Conservation (phyloP, 2,329 filamentous ascomycete genomes). For the Verticillium dahliae region DNA sequence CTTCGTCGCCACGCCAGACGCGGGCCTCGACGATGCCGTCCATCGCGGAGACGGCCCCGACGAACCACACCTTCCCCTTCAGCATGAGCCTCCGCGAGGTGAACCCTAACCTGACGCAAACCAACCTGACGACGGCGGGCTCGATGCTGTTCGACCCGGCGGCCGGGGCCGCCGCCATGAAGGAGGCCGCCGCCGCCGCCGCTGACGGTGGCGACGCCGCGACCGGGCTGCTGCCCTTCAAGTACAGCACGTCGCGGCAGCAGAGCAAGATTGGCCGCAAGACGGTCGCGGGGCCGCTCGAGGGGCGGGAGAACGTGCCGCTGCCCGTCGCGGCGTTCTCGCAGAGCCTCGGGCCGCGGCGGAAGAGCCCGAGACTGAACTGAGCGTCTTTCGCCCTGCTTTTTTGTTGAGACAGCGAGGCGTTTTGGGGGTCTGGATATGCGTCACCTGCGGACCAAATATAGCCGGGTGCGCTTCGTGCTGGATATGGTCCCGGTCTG, state of each 20-base stretch:
- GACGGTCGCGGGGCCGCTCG: constrained; percentile 25
- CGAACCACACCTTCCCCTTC: constrained; percentile 18
- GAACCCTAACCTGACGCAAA: constrained; percentile 35
- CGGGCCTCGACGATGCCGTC: constrained; percentile 3
- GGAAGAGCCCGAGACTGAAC: constrained; percentile 49
- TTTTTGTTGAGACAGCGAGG: background rate
- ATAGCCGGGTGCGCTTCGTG: background rate
- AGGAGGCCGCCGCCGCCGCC: background rate
- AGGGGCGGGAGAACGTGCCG: constrained; percentile 47
- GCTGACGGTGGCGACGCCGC: constrained; percentile 20
- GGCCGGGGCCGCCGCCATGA: constrained; percentile 21
- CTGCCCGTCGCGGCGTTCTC: constrained; percentile 37
- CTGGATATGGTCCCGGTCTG: constrained; percentile 10
- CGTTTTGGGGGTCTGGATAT: background rate
- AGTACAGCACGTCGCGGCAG: constrained; percentile 22
- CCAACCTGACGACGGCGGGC: constrained; percentile 29
- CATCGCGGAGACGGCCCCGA: constrained; percentile 8
- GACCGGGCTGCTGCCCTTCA: constrained; percentile 39
- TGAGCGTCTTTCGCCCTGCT: constrained; percentile 11
- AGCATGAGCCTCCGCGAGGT: constrained; percentile 48
- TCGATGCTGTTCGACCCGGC: constrained; percentile 33
- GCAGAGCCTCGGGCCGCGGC: constrained; percentile 35
- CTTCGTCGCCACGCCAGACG: constrained; percentile 5
- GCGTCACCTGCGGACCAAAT: background rate
- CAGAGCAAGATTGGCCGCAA: constrained; percentile 17